Base-by-base conservation (phyloP, 306 rosid species). In the Vigna unguiculata region DNA sequence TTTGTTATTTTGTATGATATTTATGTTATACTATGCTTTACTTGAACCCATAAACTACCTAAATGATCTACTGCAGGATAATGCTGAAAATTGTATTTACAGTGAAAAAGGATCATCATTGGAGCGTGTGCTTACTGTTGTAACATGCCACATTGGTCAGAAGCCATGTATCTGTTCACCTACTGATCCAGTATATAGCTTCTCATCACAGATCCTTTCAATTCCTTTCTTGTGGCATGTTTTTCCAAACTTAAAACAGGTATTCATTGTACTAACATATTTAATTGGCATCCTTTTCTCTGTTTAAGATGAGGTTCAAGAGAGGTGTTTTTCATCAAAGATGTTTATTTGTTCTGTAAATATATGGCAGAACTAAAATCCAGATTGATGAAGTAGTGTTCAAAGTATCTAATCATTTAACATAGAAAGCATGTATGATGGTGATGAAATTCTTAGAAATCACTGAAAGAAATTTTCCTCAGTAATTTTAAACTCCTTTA, bases 191-290 rank as follows among this genome's bases (percentile, higher is more conserved):
- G 84, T 76, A 72, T 88, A 88, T 91, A 90, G 97, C 82, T 90
- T 95, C 87, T 89, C 92, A 49, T 83, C 87, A 52, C 99, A 95
- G 83, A 95, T 95, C 86, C 92, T 95, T 77, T 90, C 97, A 22
- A 57, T 95, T 86, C 96, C 97, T 78, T 89, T 89, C 83, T 48
- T 91, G 78, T 95, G 98, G 98, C 86, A 82, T 81, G 80, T 81
- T 82, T 88, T 95, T 81, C 95, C 96, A 10, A 76, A 81, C 83
- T 81, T 91, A 71, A 85, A 84, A 85, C 93, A 90, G 97, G 98
- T 93, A 87, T 73, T 13, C 62, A 21, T 57, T 25, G 22, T 55
- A 38, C 57, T 28, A 70, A 46, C 68, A 53, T 34, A 46, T 54
- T 75, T 71, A 63, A 57, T 76, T 63, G 66, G 22, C 62, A 64